These are phyloP conservation scores for Botryosphaeria dothidea DNA, from an alignment of 2,329 filamentous ascomycete species.

Conservation along the genomic window DNA sequence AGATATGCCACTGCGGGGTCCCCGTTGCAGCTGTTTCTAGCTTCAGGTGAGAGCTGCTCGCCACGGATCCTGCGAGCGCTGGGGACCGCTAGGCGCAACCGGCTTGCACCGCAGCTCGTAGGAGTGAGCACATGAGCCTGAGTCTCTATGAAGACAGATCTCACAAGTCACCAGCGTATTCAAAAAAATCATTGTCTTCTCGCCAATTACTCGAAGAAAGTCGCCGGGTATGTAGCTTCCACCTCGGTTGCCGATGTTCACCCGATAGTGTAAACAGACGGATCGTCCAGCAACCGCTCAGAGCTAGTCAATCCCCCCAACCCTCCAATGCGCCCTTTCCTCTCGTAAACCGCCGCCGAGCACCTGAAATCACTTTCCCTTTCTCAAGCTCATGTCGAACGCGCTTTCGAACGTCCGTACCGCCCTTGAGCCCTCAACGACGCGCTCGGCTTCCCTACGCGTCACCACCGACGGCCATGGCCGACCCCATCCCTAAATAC, in stretches of 20 bases:
- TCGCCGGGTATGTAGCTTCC: too few species aligned
- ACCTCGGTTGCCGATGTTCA: background rate
- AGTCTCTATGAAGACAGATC: too few species aligned
- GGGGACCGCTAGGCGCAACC: too few species aligned
- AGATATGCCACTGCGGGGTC: background rate
- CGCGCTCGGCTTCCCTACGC: background rate
- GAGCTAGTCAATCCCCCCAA: background rate
- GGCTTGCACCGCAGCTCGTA: too few species aligned
- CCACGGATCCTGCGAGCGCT: too few species aligned
- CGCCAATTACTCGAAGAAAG: too few species aligned
- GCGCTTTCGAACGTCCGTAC: too few species aligned
- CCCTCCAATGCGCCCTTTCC: background rate
- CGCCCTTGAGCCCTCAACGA: background rate
- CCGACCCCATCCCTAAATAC: conserved; percentile 36
- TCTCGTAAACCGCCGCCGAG: background rate
- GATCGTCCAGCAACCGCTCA: background rate
- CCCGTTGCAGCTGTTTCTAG: background rate
- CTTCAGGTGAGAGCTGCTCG: too few species aligned
- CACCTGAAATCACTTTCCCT: background rate
- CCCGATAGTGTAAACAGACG: conserved; percentile 8
- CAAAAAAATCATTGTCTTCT: too few species aligned
- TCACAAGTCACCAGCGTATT: too few species aligned
- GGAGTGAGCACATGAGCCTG: too few species aligned
- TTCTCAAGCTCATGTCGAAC: background rate
- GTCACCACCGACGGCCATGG: conserved; percentile 26